Conservation (phyloP, 768 basidiomycete genomes). For the Galerina sulciceps region DNA sequence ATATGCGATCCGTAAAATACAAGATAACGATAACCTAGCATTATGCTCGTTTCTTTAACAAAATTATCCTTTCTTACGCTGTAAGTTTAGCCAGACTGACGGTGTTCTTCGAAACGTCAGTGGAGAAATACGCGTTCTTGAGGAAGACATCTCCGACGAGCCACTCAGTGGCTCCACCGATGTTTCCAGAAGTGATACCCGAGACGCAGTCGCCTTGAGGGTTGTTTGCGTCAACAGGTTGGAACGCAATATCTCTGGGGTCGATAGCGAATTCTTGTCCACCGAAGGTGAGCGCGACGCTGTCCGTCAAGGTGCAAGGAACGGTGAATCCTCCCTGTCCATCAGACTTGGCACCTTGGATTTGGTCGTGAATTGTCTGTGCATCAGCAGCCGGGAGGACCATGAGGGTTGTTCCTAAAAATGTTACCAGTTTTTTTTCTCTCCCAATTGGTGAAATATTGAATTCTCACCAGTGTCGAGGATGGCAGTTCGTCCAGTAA, state of each 20-base stretch:
- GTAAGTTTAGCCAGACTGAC: conserved; percentile 53
- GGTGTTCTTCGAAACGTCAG: conserved; percentile 58
- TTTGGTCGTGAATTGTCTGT: conserved; percentile 43
- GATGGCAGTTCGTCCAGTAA: conserved; percentile 72
- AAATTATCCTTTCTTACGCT: conserved; percentile 9
- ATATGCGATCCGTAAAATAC: conserved; percentile 8
- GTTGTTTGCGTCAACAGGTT: conserved; percentile 49
- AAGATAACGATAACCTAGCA: neutral
- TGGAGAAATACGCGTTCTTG: conserved; percentile 79
- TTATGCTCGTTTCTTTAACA: neutral
- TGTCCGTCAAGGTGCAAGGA: conserved; percentile 48
- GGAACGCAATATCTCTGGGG: conserved; percentile 65
- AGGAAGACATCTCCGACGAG: conserved; percentile 62
- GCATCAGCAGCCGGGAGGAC: conserved; percentile 47
- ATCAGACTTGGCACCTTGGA: conserved; percentile 44
- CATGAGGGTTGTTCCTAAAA: conserved; percentile 47
- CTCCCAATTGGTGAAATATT: neutral
- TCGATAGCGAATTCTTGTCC: conserved; percentile 58
- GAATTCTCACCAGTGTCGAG: conserved; percentile 51
- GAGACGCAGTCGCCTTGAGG: conserved; percentile 71
- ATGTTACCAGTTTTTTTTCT: neutral
- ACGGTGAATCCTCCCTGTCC: conserved; percentile 56
- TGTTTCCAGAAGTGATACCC: conserved; percentile 66
- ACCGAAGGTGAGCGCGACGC: conserved; percentile 52
- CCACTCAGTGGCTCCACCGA: conserved; percentile 44